Conservation (phyloP, 331 rosid species). For the Malus hybrid region DNA sequence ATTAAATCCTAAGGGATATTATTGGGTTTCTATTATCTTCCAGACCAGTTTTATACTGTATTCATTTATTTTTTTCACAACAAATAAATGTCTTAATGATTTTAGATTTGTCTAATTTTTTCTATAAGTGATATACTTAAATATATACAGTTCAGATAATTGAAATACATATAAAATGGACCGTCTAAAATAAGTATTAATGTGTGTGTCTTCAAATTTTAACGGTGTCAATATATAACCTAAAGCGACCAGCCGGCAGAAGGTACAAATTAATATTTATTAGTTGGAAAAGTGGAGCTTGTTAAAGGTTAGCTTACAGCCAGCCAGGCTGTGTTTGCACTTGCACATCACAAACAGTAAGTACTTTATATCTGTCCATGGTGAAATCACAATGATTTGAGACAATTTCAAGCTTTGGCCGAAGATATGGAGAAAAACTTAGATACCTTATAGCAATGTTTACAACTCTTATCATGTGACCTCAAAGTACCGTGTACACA, state of each 20-base stretch:
- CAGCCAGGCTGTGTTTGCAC: constrained; percentile 10
- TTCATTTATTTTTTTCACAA: too few species aligned
- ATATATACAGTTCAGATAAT: accelerated
- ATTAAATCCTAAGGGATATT: neutral
- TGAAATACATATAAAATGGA: too few species aligned
- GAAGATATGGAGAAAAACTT: neutral
- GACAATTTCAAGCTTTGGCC: neutral
- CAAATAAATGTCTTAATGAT: too few species aligned
- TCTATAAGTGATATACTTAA: too few species aligned
- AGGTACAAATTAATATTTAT: constrained; percentile 3
- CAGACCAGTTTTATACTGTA: neutral
- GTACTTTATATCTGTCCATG: constrained; percentile 6
- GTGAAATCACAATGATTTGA: constrained; percentile 29
- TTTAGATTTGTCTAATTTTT: too few species aligned
- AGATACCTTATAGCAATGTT: too few species aligned
- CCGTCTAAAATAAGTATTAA: too few species aligned
- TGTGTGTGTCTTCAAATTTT: too few species aligned
- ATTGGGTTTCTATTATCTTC: neutral
- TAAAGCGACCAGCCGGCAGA: constrained; percentile 1
- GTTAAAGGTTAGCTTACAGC: constrained; percentile 1
- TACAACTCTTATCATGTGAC: too few species aligned
- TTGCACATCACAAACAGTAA: constrained; percentile 17
- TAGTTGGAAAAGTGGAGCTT: neutral
- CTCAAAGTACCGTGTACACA: too few species aligned
- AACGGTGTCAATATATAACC: too few species aligned